A percentile compares a stretch with the other conserved stretches of the same genome.
These are phyloP conservation scores for Hanseniaspora thailandica DNA, from an alignment of 805 yeast species.

Conservation along the genomic window DNA sequence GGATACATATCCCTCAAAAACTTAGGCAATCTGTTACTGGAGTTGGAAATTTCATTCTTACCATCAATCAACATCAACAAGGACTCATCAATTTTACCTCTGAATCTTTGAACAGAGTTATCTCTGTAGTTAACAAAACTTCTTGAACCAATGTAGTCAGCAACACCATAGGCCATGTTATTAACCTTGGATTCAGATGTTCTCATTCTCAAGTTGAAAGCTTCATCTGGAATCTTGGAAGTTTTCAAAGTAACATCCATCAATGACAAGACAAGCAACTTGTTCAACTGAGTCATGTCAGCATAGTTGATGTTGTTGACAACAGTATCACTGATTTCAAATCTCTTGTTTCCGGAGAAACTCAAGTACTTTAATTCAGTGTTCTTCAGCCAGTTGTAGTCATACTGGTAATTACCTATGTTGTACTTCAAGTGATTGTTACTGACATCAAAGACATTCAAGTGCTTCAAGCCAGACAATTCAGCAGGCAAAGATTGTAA, in stretches of 20 bases:
- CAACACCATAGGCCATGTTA: slow-evolving; percentile 75
- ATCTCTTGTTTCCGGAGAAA: slow-evolving; percentile 82
- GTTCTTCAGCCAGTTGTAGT: slow-evolving; percentile 95
- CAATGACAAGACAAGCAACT: slow-evolving; percentile 64
- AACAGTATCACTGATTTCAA: slow-evolving; percentile 64
- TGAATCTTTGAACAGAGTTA: slow-evolving; percentile 71
- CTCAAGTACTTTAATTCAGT: slow-evolving; percentile 64
- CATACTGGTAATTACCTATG: slow-evolving; percentile 87
- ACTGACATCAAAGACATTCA: slow-evolving; percentile 76
- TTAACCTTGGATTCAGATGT: slow-evolving; percentile 75
- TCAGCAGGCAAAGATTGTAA: slow-evolving; percentile 83
- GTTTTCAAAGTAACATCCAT: slow-evolving; percentile 93
- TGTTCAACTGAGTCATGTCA: slow-evolving; percentile 61
- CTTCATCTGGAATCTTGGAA: slow-evolving; percentile 79
- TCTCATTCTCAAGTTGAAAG: slow-evolving; percentile 69
- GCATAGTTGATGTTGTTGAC: slow-evolving; percentile 37
- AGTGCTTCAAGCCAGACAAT: slow-evolving; percentile 49
- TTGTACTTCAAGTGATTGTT: slow-evolving; percentile 83
- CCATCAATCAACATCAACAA: slow-evolving; percentile 82
- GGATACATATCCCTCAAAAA: slow-evolving; percentile 62
- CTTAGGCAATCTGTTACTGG: slow-evolving; percentile 56
- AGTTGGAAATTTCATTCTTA: slow-evolving; percentile 38
- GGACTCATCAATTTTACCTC: slow-evolving; percentile 74
- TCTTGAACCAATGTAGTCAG: slow-evolving; percentile 68
- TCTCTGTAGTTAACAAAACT: slow-evolving; percentile 65